phyloP scores from a whole-genome alignment of 169 alveolate species.

The Plasmodium ovale region DNA sequence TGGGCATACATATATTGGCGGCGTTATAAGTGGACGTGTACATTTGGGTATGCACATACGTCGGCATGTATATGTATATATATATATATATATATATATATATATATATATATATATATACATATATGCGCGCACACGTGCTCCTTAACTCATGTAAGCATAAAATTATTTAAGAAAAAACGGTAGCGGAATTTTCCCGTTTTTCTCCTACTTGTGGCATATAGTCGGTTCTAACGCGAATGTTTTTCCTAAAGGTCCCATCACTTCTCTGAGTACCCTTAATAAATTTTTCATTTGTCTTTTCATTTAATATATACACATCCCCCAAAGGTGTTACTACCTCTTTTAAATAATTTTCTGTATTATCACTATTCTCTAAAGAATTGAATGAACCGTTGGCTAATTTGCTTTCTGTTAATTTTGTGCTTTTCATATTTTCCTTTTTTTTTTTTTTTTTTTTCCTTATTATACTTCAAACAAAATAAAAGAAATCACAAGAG shows the following conservation, averaged over 20 bases:
- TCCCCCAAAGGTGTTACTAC: slow-evolving; percentile 81
- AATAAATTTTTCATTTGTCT: slow-evolving; percentile 80
- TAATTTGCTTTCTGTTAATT: slow-evolving; percentile 2
- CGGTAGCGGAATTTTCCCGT: background rate
- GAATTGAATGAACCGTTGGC: background rate
- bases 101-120: background rate
- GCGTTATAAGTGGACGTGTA: background rate
- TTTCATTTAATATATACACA: slow-evolving; percentile 76
- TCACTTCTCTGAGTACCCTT: slow-evolving; percentile 82
- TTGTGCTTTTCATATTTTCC: too few relatives aligned
- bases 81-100: slow-evolving; percentile 7
- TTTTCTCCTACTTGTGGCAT: slow-evolving; percentile 80
- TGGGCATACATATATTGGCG: background rate
- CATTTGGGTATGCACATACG: background rate
- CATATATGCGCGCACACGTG: background rate
- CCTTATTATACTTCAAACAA: too few relatives aligned
- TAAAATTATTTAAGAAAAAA: background rate
- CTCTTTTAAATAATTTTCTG: slow-evolving; percentile 37
- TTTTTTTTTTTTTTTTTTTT: too few relatives aligned
- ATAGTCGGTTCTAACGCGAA: slow-evolving; percentile 83
- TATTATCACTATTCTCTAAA: slow-evolving; percentile 27
- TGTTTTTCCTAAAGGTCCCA: slow-evolving; percentile 82
- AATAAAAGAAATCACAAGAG: too few relatives aligned
- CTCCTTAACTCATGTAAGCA: background rate
- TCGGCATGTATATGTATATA: background rate